These are phyloP conservation scores for Mrakia gelida DNA, from an alignment of 768 basidiomycete genomes.

Conservation along the genomic window DNA sequence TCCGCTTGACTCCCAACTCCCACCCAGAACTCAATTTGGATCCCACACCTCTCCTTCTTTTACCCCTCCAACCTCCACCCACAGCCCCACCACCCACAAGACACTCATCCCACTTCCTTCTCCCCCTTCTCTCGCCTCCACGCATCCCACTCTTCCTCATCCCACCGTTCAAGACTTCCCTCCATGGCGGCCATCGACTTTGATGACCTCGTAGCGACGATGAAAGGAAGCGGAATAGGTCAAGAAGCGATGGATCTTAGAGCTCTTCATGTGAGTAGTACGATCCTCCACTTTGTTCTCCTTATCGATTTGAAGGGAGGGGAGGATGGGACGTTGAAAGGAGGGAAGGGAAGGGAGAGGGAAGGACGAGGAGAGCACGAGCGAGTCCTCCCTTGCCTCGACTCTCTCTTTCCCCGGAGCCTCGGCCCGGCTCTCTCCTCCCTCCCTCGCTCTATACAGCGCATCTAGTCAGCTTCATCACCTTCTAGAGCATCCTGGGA, in stretches of 20 bases:
- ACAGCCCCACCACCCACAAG: too few species aligned
- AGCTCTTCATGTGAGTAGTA: slow-evolving; percentile 25
- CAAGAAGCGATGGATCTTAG: slow-evolving; percentile 28
- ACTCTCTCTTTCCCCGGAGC: background rate
- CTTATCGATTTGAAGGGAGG: background rate
- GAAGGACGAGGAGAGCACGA: background rate
- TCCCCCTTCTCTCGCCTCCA: too few species aligned
- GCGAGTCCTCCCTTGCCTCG: background rate
- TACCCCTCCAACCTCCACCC: too few species aligned
- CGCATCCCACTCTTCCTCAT: too few species aligned
- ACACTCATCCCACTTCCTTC: too few species aligned
- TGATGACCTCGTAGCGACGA: slow-evolving; percentile 31
- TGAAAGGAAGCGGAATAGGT: slow-evolving; percentile 30
- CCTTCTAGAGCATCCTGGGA: background rate
- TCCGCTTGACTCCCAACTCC: too few species aligned
- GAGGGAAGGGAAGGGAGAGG: background rate
- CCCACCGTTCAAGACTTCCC: too few species aligned
- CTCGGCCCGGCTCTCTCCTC: background rate
- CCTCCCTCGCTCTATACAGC: background rate
- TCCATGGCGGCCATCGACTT: slow-evolving; percentile 29
- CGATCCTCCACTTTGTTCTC: background rate
- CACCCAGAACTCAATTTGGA: too few species aligned
- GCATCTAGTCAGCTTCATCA: background rate
- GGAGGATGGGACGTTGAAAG: background rate
- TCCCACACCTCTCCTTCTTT: too few species aligned